Percentiles rank a stretch among this genome's conserved stretches.
These are phyloP conservation scores for Herpetomonas tarakana DNA, from an alignment of 208 protist species.

Conservation along the genomic window DNA sequence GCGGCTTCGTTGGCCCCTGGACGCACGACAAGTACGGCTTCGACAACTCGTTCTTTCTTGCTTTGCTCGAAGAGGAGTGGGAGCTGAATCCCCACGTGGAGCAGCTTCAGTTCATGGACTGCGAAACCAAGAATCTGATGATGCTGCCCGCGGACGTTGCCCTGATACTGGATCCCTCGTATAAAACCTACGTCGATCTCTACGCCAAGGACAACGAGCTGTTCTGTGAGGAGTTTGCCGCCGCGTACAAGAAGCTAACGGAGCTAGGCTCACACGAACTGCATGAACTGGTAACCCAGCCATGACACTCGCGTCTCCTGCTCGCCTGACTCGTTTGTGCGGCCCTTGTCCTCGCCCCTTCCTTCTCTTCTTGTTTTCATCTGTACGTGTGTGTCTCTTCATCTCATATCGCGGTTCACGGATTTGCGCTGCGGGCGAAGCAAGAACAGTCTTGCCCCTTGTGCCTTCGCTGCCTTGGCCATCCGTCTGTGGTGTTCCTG, in stretches of 20 bases:
- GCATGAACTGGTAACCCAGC: background rate
- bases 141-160: conserved; percentile 92
- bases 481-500: no score
- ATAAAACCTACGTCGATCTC: conserved; percentile 72
- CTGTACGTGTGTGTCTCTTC: background rate
- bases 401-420: background rate
- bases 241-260: conserved; percentile 76
- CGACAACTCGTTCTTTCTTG: conserved; percentile 91
- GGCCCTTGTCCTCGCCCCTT: background rate
- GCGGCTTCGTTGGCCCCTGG: conserved; percentile 90
- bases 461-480: no score
- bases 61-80: conserved; percentile 88
- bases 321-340: background rate
- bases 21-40: conserved; percentile 87
- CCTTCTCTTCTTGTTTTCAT: background rate
- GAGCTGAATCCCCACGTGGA: conserved; percentile 45
- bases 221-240: conserved; percentile 87
- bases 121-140: conserved; percentile 85
- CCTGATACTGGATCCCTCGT: conserved; percentile 76
- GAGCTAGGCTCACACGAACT: conserved; percentile 55
- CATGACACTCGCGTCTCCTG: background rate
- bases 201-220: conserved; percentile 92
- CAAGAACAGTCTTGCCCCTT: no score
- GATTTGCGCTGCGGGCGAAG: no score
- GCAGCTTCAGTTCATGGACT: conserved; percentile 82